These are phyloP conservation scores for Parachaetomium inaequale DNA, from an alignment of 495 filamentous ascomycete species.

Conservation along the genomic window DNA sequence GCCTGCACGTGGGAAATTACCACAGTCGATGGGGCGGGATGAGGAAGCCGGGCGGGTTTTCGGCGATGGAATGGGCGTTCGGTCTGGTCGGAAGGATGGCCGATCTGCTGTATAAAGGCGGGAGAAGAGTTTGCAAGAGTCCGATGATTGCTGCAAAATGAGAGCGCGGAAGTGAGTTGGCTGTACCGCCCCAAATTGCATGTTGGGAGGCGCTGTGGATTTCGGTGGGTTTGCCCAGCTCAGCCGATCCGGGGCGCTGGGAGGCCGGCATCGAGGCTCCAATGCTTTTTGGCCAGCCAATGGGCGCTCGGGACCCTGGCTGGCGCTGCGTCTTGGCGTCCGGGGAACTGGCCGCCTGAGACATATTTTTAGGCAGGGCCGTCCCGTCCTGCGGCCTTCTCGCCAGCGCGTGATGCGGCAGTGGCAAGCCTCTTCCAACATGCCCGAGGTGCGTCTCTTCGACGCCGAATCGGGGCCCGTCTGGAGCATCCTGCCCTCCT, in stretches of 20 bases:
- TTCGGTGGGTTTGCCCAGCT: constrained; percentile 15
- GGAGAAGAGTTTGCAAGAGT: background rate
- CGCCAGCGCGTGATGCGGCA: background rate
- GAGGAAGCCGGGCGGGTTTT: background rate
- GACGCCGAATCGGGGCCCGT: background rate
- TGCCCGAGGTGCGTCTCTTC: background rate
- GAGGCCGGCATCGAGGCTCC: no score
- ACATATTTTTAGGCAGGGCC: constrained; percentile 10
- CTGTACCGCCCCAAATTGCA: background rate
- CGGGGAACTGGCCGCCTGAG: no score
- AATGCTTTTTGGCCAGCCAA: no score
- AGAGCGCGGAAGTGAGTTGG: background rate
- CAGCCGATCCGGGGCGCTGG: constrained; percentile 26
- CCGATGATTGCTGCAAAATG: background rate
- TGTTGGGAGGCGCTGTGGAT: constrained; percentile 6
- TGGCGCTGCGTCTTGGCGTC: no score
- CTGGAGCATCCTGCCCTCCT: background rate
- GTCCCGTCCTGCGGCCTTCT: no score
- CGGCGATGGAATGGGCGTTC: background rate
- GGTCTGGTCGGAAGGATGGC: background rate
- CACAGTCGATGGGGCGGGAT: no score
- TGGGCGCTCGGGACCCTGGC: no score
- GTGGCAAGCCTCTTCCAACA: background rate
- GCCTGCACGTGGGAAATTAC: no score
- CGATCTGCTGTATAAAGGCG: background rate